phyloP scores from a whole-genome alignment of 164 flowering plant genomes.

The Vitis rupestris region DNA sequence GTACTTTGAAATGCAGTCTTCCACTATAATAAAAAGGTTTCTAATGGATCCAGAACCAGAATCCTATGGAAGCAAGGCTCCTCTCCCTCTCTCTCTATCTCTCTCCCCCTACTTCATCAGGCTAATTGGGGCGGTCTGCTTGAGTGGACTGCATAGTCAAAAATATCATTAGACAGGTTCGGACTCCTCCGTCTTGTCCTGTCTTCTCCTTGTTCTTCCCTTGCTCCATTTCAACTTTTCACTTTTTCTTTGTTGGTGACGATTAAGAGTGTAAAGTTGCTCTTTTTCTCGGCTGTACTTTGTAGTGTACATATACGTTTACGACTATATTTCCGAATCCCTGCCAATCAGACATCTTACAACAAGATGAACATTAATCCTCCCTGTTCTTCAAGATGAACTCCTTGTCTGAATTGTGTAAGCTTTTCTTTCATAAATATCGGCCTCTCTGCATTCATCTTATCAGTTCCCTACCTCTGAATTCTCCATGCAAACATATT shows the following conservation, averaged over 20 bases:
- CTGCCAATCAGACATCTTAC: too few species aligned
- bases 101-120: neutral
- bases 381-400: too few species aligned
- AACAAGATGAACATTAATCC: too few species aligned
- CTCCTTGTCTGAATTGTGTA: too few species aligned
- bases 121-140: conserved; percentile 10
- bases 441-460: too few species aligned
- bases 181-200: conserved; percentile 34
- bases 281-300: neutral
- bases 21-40: conserved; percentile 25
- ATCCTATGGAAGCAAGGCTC: conserved; percentile 18
- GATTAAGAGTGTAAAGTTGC: neutral
- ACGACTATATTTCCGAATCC: too few species aligned
- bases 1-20: conserved; percentile 29
- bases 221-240: neutral
- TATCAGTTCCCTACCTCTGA: too few species aligned
- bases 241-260: neutral
- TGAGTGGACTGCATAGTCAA: conserved; percentile 37
- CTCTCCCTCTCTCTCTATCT: conserved; percentile 10
- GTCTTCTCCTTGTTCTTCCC: conserved; percentile 26
- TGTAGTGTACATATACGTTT: neutral
- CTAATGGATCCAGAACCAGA: conserved; percentile 18
- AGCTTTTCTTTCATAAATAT: too few species aligned
- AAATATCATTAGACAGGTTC: conserved; percentile 32
- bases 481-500: too few species aligned